These are phyloP conservation scores for Sporisorium scitamineum DNA, from an alignment of 1,284 basidiomycete genomes.

Conservation along the genomic window DNA sequence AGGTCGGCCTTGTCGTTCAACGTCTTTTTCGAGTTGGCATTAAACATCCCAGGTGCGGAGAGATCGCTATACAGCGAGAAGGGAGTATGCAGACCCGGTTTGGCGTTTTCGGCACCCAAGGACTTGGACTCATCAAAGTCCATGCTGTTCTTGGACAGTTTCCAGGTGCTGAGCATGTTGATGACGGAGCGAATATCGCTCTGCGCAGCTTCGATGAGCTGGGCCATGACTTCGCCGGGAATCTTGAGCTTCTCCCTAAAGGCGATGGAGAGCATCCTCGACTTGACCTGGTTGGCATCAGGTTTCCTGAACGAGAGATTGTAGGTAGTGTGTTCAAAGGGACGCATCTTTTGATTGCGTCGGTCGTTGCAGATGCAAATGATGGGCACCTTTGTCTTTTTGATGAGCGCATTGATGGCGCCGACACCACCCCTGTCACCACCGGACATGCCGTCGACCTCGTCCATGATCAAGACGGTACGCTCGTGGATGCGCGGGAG, in stretches of 20 bases:
- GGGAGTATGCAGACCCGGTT: constrained; percentile 77
- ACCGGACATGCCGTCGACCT: constrained; percentile 98
- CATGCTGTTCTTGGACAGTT: constrained; percentile 70
- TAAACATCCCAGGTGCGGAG: constrained; percentile 89
- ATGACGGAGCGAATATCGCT: constrained; percentile 96
- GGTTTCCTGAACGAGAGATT: constrained; percentile 73
- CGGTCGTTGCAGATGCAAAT: constrained; percentile 98
- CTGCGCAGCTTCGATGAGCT: constrained; percentile 87
- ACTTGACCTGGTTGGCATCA: constrained; percentile 48
- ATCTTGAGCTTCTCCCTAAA: constrained; percentile 80
- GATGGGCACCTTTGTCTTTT: constrained; percentile 95
- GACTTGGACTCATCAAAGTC: constrained; percentile 79
- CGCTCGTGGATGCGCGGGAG: constrained; percentile 77
- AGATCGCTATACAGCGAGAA: constrained; percentile 75
- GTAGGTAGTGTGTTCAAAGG: constrained; percentile 80
- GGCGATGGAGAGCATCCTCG: constrained; percentile 82
- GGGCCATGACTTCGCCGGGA: constrained; percentile 88
- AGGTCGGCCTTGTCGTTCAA: constrained; percentile 92
- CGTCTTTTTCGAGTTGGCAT: constrained; percentile 81
- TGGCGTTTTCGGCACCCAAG: constrained; percentile 86
- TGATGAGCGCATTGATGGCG: constrained; percentile 89
- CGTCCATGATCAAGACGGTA: constrained; percentile 96
- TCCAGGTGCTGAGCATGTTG: constrained; percentile 97
- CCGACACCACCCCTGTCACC: constrained; percentile 96
- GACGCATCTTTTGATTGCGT: constrained; percentile 88